These are phyloP conservation scores for Alnus glutinosa DNA, from an alignment of 306 rosid species.

Conservation along the genomic window DNA sequence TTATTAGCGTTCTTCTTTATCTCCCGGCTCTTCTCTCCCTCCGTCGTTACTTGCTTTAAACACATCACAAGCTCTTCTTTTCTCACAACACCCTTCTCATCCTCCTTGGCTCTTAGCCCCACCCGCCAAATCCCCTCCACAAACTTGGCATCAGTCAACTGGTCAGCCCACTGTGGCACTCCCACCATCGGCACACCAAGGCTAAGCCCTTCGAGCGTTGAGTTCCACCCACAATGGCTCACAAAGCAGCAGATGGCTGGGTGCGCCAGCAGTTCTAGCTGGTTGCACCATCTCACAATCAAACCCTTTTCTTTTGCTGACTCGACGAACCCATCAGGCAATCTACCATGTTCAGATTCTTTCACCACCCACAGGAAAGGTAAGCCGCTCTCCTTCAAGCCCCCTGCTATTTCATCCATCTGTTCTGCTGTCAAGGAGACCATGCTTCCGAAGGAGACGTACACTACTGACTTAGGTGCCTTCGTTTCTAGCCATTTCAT, in stretches of 20 bases:
- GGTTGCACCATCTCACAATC: constrained; percentile 59
- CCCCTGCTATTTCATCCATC: constrained; percentile 41
- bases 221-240: constrained; percentile 73
- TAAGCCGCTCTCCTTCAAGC: constrained; percentile 38
- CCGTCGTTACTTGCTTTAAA: constrained; percentile 59
- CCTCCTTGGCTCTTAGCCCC: constrained; percentile 61
- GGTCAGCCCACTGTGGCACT: constrained; percentile 68
- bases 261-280: constrained; percentile 53
- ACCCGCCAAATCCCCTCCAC: constrained; percentile 63
- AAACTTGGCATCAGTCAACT: constrained; percentile 60
- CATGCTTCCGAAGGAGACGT: constrained; percentile 58
- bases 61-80: constrained; percentile 44
- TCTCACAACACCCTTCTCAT: constrained; percentile 48
- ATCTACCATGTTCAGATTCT: constrained; percentile 37
- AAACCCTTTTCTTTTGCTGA: constrained; percentile 36
- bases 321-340: constrained; percentile 40
- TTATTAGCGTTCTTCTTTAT: constrained; percentile 38
- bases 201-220: constrained; percentile 63
- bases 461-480: constrained; percentile 37
- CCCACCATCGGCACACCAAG: constrained; percentile 68
- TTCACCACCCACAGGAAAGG: constrained; percentile 49
- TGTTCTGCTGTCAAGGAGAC: constrained; percentile 41
- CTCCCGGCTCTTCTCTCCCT: constrained; percentile 44
- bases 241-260: constrained; percentile 58
- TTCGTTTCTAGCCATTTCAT: constrained; percentile 44